Conservation (phyloP, 306 rosid genomes). For the Psophocarpus tetragonolobus region DNA sequence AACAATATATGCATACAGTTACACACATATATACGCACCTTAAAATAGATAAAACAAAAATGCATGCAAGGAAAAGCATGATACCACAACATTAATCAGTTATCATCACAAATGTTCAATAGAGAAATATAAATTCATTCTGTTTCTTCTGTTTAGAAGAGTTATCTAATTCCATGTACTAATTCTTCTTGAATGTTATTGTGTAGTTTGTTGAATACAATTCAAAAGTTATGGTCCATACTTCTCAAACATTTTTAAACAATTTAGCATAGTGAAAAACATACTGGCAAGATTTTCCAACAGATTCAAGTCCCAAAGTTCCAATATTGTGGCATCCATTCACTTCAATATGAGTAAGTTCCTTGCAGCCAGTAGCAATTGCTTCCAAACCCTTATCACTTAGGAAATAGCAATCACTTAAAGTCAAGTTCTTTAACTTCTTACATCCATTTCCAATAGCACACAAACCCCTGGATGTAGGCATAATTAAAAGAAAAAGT, state of each 20-base stretch:
- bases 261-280: slow-evolving; percentile 41
- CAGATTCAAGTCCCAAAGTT: slow-evolving; percentile 72
- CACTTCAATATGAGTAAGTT: slow-evolving; percentile 88
- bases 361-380: slow-evolving; percentile 90
- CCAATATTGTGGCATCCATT: slow-evolving; percentile 97
- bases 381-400: slow-evolving; percentile 91
- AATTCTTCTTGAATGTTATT: slow-evolving; percentile 2
- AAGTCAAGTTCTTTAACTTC: slow-evolving; percentile 82
- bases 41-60: not conserved
- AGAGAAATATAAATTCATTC: not conserved
- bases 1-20: not conserved
- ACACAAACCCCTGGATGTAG: slow-evolving; percentile 65
- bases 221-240: not conserved
- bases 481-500: slow-evolving; percentile 17
- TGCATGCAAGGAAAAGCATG: not conserved
- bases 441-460: slow-evolving; percentile 84
- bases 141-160: not conserved
- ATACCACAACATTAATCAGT: not conserved
- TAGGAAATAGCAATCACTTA: slow-evolving; percentile 87
- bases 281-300: slow-evolving; percentile 90
- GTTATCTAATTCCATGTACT: not conserved
- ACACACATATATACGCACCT: too few relatives aligned
- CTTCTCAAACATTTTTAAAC: slow-evolving; percentile 1
- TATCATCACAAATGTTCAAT: not conserved
- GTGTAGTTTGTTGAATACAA: not conserved